phyloP scores from a whole-genome alignment of 164 flowering plant species.

The Macadamia integrifolia region DNA sequence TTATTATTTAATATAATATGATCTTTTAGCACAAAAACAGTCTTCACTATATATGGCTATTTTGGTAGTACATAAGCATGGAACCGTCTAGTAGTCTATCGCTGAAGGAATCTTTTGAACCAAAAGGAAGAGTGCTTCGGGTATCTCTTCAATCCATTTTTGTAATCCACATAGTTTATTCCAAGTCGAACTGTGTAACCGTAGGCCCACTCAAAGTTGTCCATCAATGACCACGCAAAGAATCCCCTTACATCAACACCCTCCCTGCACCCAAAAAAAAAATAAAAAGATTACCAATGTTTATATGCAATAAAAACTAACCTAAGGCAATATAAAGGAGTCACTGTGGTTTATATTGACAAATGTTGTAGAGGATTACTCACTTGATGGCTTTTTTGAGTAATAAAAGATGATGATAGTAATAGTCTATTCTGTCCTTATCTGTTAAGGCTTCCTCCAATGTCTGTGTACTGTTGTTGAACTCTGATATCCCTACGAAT shows the following conservation, averaged over 20 bases:
- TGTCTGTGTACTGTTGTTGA: slow-evolving; percentile 11
- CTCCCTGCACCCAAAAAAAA: slow-evolving; percentile 13
- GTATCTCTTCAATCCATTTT: slow-evolving; percentile 12
- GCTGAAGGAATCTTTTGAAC: slow-evolving; percentile 35
- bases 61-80: no score
- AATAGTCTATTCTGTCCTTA: slow-evolving; percentile 21
- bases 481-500: slow-evolving; percentile 13
- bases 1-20: no score
- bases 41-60: no score
- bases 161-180: slow-evolving; percentile 25
- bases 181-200: slow-evolving; percentile 35
- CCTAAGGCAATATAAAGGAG: no score
- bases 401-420: slow-evolving; percentile 19
- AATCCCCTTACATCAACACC: slow-evolving; percentile 40
- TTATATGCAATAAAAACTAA: no score
- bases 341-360: no score
- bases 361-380: not conserved
- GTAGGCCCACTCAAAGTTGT: slow-evolving; percentile 39
- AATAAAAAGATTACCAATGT: not conserved
- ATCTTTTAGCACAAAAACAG: no score
- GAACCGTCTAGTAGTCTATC: not conserved
- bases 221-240: slow-evolving; percentile 45
- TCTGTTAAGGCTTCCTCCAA: slow-evolving; percentile 18
- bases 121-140: slow-evolving; percentile 26
- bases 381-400: slow-evolving; percentile 6